A percentile compares a stretch with the other conserved stretches of the same genome.
These are phyloP conservation scores for Medicago ruthenica DNA, from an alignment of 306 rosid species.

Conservation along the genomic window DNA sequence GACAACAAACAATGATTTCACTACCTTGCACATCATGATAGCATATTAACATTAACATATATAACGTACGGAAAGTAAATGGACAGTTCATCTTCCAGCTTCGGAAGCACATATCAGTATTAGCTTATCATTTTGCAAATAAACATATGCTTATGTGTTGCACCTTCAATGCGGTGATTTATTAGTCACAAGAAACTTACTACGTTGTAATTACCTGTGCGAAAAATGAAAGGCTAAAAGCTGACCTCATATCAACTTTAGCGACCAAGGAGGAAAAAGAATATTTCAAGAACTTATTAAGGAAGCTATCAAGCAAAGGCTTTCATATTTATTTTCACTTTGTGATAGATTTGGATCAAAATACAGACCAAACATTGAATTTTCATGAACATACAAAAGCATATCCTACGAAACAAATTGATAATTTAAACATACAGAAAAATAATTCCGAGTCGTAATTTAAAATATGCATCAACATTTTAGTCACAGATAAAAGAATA, in stretches of 20 bases:
- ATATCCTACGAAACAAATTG: conserved; percentile 31
- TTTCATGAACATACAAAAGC: conserved; percentile 27
- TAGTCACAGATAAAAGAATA: background rate
- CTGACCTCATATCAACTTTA: conserved; percentile 30
- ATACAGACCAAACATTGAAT: conserved; percentile 26
- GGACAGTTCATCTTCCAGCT: conserved; percentile 16
- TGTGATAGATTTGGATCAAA: conserved; percentile 6
- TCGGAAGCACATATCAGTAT: background rate
- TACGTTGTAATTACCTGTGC: conserved; percentile 1
- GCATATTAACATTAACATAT: background rate
- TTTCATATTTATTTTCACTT: conserved; percentile 26
- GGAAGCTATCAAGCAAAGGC: conserved; percentile 9
- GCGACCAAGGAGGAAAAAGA: conserved; percentile 19
- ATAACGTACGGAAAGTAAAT: conserved; percentile 20
- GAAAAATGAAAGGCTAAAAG: conserved; percentile 21
- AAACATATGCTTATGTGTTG: background rate
- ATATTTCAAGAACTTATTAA: conserved; percentile 27
- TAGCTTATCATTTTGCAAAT: conserved; percentile 26
- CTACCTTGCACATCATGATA: conserved; percentile 25
- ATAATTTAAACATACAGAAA: conserved; percentile 16
- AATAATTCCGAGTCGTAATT: conserved; percentile 22
- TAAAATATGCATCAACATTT: conserved; percentile 27
- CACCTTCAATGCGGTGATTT: conserved; percentile 11
- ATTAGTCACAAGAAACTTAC: background rate
- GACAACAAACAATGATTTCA: conserved; percentile 31